Conservation (phyloP, 768 basidiomycete genomes). For the Termitomyces sp. region DNA sequence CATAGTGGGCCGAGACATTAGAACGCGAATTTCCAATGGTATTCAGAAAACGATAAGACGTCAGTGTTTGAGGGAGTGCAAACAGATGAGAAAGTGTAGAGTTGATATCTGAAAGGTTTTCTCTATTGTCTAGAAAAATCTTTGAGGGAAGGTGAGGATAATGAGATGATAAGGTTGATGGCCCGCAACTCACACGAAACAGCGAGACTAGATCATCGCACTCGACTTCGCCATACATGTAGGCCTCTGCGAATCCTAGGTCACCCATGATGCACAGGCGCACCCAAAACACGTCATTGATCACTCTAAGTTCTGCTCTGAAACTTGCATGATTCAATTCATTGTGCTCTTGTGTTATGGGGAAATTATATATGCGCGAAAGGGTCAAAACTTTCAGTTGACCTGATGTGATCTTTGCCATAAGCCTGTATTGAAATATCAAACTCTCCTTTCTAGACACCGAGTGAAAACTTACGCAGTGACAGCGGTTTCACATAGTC, state of each 20-base stretch:
- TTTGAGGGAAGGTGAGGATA: not conserved
- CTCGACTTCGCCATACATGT: conserved; percentile 76
- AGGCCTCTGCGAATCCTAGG: conserved; percentile 72
- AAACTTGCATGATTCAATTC: not conserved
- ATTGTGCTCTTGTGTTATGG: not conserved
- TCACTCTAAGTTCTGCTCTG: conserved; percentile 17
- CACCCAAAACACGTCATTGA: conserved; percentile 55
- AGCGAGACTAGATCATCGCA: conserved; percentile 61
- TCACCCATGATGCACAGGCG: conserved; percentile 58
- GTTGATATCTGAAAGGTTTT: not conserved
- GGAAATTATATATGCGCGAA: not conserved
- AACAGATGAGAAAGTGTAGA: not conserved
- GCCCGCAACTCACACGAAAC: conserved; percentile 50
- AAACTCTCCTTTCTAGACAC: not conserved
- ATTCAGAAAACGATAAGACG: conserved; percentile 55
- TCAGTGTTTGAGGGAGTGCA: not conserved
- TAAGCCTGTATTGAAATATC: not conserved
- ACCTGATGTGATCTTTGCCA: not conserved
- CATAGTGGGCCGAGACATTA: conserved; percentile 77
- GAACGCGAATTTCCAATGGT: conserved; percentile 60
- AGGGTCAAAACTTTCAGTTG: not conserved
- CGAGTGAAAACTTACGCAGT: not conserved
- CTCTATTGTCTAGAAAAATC: conserved; percentile 1
- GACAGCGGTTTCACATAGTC: not conserved
- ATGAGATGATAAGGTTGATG: conserved; percentile 31